Base-by-base conservation (phyloP, 139 green algal species). In the Volvox africanus region DNA sequence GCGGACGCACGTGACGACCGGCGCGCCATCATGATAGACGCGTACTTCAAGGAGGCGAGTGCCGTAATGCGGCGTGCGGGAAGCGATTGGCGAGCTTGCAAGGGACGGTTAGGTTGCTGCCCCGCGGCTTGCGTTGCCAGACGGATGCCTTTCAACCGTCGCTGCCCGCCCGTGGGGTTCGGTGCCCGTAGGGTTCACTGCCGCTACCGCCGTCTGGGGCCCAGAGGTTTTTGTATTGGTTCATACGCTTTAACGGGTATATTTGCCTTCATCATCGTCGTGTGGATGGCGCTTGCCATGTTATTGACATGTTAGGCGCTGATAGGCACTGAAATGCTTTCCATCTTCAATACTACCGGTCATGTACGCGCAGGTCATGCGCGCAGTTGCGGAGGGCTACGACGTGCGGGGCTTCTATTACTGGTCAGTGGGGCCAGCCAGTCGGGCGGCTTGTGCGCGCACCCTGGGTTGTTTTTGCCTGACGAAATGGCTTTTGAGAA, bases 351-450 rank as follows among this genome's bases (percentile, higher is more conserved):
- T 9, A 28, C 11, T 73, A 24, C 65, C 21, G 21, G 17, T 79
- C 22, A 18, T 79, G 14, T 20, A 55, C 30, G 1, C 17, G 35
- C 94, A 97, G 95, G 86, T 95, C 37, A 86, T 96, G 61, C 93
- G 92, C 30, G 93, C 94, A 1, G 91, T 97, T 3, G 65, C 80
- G n/a, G 95, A 97, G 33, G 95, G 95, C 20, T 94, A 88, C 50
- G 96, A 97, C 85, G 92, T 97, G 86, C 92, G 96, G 1, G 96
- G 96, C 19, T 87, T 97, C 30, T 95, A 96, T 90, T 97, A 96
- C 90, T 97, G 95, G 95, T 84, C 33, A 37, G 73, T 55, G 44
- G 44, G 44, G 44, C 9, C 44, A 55, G 44, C 44, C 44, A 55
- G 44, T 55, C 44, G 5, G 44, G 44, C 5, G 44, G 44, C 44